A percentile compares a stretch with the other conserved stretches of the same genome.
Conservation (phyloP, 176 grass and related monocot genomes). For the maize (Zea mays) region DNA sequence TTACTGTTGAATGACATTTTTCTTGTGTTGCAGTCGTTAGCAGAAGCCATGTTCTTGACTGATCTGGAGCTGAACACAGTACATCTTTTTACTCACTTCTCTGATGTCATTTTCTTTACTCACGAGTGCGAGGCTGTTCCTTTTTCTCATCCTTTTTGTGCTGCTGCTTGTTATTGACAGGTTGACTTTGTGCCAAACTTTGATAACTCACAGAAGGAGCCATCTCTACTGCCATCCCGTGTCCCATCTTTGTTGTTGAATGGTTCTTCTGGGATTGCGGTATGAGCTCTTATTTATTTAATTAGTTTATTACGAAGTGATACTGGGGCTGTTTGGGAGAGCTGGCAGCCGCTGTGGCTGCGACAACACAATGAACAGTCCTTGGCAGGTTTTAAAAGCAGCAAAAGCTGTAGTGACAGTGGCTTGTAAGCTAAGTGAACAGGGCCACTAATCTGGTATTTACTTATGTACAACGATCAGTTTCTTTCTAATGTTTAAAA, state of each 20-base stretch:
- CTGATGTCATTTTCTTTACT: background rate
- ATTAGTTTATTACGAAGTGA: constrained; percentile 5
- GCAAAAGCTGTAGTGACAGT: too few relatives aligned
- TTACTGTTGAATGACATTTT: constrained; percentile 29
- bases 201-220: constrained; percentile 97
- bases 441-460: background rate
- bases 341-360: too few relatives aligned
- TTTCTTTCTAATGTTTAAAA: constrained; percentile 17
- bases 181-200: constrained; percentile 87
- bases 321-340: background rate
- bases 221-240: constrained; percentile 87
- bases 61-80: constrained; percentile 92
- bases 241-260: constrained; percentile 86
- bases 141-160: constrained; percentile 38
- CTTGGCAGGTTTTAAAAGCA: too few relatives aligned
- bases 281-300: constrained; percentile 46
- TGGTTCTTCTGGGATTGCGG: constrained; percentile 91
- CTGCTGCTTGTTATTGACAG: constrained; percentile 47
- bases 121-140: background rate
- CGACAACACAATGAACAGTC: too few relatives aligned
- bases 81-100: constrained; percentile 27
- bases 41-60: constrained; percentile 96
- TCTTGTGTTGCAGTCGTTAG: constrained; percentile 65
- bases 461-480: constrained; percentile 14
- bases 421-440: too few relatives aligned